Evolutionary conservation across 148 eudicot species (phyloP), one percentile per base, ranked within the genome.

Genomic region (Dysphania ambrosioides): DNA sequence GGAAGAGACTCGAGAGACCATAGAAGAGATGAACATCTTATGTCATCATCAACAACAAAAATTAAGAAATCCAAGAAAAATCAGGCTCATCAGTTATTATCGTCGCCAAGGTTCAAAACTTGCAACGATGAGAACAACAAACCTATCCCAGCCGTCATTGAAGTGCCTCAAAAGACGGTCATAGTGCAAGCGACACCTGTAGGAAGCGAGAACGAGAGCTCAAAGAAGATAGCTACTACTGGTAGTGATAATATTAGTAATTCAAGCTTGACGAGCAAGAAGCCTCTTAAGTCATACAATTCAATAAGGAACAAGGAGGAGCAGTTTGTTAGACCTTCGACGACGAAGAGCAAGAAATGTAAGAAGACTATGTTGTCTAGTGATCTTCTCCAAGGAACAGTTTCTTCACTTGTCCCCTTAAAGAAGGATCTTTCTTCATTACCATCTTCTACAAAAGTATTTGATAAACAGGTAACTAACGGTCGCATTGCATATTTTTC

Each of bases 301-400:
- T 44, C 68, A 2, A 63, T 83, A 9, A 73, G 72, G 68, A 91
- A 78, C 73, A 91, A 87, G 86, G 97, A 87, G 16, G 91, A 93
- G 75, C 84, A 75, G 2, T 88, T 87, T 60, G 89, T 93, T 49
- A 79, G 81, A 2, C 58, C 85, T 21, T 16, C 64, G 62, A 74
- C 18, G 18, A 59, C 19, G 8, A 41, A 26, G 18, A 82, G 77
- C 8, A 88, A 86, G 82, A 93, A 86, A 75, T 42, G 82, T 66
- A 91, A 88, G 85, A 87, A 78, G 79, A 83, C 76, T 29, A 81
- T 87, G 35, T 79, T 87, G 72, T 80, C 90, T 2, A 87, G 77
- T 75, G 84, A 93, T 5, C 77, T 88, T 16, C 62, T 83, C 16
- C 82, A 79, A 64, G 66, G 70, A 71, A 79, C 80, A 51, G 86